A percentile compares a stretch with the other conserved stretches of the same genome.
Evolutionary conservation across 768 basidiomycete genomes (phyloP).

Genomic region (Russula lepida): DNA sequence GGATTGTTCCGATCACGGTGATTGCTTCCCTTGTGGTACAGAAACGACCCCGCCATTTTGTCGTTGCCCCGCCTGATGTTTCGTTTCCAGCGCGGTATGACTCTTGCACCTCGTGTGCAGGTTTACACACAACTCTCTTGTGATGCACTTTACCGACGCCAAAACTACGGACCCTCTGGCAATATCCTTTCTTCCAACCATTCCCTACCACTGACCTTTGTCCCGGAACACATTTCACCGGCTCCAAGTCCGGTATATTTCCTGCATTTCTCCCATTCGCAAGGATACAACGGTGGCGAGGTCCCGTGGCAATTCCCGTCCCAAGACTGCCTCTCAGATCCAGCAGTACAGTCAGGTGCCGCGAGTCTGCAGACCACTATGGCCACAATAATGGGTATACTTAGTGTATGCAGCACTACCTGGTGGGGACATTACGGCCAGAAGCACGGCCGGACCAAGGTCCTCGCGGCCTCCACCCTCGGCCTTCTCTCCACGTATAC

Average conservation of each 20-base stretch:
- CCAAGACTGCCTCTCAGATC: constrained; percentile 36
- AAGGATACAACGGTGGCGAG: constrained; percentile 28
- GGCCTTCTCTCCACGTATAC: constrained; percentile 70
- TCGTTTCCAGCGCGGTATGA: constrained; percentile 59
- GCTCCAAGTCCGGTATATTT: constrained; percentile 3
- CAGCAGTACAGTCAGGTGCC: constrained; percentile 58
- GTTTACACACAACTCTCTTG: constrained; percentile 76
- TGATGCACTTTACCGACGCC: constrained; percentile 38
- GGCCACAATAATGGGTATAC: constrained; percentile 64
- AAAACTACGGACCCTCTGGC: constrained; percentile 33
- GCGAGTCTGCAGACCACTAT: constrained; percentile 71
- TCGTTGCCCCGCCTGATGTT: neutral
- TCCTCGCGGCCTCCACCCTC: constrained; percentile 56
- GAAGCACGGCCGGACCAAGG: constrained; percentile 61
- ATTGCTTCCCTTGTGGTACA: constrained; percentile 58
- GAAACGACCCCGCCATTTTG: constrained; percentile 6
- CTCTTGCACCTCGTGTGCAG: constrained; percentile 68
- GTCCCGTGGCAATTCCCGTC: constrained; percentile 34
- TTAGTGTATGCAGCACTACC: constrained; percentile 77
- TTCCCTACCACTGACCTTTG: neutral
- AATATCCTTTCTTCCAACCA: neutral
- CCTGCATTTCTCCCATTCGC: constrained; percentile 13
- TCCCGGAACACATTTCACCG: neutral
- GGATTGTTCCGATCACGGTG: constrained; percentile 68
- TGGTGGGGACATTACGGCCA: constrained; percentile 85